Evolutionary conservation across 805 yeast genomes (phyloP).

Genomic region (Vanderwaltozyma tropicalis): DNA sequence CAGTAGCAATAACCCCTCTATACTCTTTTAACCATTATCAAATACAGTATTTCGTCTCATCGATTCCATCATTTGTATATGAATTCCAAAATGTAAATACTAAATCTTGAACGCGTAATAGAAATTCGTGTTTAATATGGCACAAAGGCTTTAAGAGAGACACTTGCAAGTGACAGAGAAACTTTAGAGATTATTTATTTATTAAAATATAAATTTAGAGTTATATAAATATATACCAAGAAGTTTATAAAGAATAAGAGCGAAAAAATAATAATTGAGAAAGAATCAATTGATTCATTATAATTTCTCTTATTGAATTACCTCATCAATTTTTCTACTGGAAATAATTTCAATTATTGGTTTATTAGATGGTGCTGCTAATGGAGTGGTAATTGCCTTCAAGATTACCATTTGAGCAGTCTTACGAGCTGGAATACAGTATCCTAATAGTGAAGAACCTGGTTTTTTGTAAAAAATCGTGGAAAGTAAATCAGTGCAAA

Average conservation of each 20-base stretch:
- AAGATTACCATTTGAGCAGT: constrained; percentile 11
- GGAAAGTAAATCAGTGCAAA: constrained; percentile 14
- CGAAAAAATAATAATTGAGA: no score
- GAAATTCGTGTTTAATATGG: no score
- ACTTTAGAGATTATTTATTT: no score
- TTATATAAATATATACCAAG: no score
- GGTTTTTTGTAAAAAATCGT: constrained; percentile 13
- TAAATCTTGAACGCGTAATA: no score
- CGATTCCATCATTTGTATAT: not conserved
- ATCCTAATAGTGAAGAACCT: constrained; percentile 16
- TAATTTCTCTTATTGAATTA: not conserved
- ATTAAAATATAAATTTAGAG: no score
- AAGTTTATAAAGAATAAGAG: no score
- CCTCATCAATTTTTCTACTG: constrained; percentile 15
- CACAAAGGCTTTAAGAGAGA: no score
- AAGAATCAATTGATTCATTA: no score
- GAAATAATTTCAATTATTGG: constrained; percentile 9
- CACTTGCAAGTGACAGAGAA: no score
- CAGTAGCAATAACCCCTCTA: no score
- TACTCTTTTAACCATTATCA: not conserved
- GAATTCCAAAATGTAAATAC: no score
- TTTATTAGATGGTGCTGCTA: not conserved
- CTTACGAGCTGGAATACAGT: constrained; percentile 18
- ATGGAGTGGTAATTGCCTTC: constrained; percentile 4
- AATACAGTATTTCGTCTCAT: not conserved